phyloP scores from a whole-genome alignment of 2,329 filamentous ascomycete species.

The Neocatenulostroma microsporum region DNA sequence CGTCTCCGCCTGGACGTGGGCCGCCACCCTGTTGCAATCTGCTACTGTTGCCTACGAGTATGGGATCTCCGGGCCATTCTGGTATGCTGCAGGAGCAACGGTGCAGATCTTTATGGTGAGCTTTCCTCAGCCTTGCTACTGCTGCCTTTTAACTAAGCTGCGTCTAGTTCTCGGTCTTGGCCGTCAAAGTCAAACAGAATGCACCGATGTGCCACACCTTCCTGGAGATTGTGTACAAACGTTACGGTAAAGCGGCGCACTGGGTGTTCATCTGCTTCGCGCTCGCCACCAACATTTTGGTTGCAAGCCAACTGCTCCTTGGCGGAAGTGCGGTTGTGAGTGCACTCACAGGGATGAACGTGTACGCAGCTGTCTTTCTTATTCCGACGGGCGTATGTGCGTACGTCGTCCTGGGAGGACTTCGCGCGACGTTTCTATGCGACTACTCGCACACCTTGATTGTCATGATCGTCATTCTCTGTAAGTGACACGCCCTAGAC shows the following conservation, averaged over 20 bases:
- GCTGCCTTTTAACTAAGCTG: not conserved
- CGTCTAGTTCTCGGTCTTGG: constrained; percentile 58
- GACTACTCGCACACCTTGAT: constrained; percentile 34
- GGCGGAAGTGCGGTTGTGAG: constrained; percentile 70
- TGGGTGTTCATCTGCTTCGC: constrained; percentile 75
- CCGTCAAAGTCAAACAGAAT: constrained; percentile 79
- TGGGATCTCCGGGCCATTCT: constrained; percentile 59
- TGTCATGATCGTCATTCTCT: constrained; percentile 37
- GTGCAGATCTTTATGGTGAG: too few relatives aligned
- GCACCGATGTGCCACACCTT: constrained; percentile 58
- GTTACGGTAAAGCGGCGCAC: constrained; percentile 68
- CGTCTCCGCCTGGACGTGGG: constrained; percentile 93
- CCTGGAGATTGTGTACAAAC: constrained; percentile 72
- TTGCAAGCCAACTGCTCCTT: constrained; percentile 81
- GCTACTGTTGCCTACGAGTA: constrained; percentile 69
- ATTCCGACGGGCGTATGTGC: constrained; percentile 63
- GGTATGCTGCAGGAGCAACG: constrained; percentile 61
- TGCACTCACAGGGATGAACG: constrained; percentile 64
- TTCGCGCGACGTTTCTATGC: constrained; percentile 37
- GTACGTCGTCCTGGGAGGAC: constrained; percentile 30
- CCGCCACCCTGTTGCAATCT: constrained; percentile 46
- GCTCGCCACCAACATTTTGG: constrained; percentile 68
- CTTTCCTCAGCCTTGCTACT: not conserved
- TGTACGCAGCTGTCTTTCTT: constrained; percentile 75
- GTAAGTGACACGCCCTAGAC: not conserved